Evolutionary conservation across 805 yeast genomes (phyloP).

Genomic region (Torulaspora delbrueckii): DNA sequence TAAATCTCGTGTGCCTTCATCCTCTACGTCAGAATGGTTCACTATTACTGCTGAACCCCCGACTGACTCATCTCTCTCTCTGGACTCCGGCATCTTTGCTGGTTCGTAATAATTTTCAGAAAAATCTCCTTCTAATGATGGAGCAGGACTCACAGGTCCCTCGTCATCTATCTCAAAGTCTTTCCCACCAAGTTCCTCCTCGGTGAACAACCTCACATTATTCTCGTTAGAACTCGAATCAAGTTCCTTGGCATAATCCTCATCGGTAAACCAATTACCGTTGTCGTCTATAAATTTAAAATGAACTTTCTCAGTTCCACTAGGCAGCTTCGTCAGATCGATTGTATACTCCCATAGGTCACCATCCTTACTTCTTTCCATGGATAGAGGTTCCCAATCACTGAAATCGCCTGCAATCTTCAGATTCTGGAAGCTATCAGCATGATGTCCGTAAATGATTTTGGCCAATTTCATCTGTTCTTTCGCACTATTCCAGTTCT

Average conservation of each 20-base stretch:
- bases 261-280: slow-evolving; percentile 31
- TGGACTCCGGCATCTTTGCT: background rate
- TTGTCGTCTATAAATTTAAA: slow-evolving; percentile 31
- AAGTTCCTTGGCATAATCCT: slow-evolving; percentile 30
- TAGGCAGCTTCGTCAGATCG: slow-evolving; percentile 19
- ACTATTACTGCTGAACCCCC: slow-evolving; percentile 15
- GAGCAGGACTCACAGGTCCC: slow-evolving; percentile 32
- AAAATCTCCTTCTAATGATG: slow-evolving; percentile 14
- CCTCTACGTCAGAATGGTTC: slow-evolving; percentile 19
- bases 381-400: slow-evolving; percentile 30
- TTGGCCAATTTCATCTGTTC: slow-evolving; percentile 5
- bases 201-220: slow-evolving; percentile 30
- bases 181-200: background rate
- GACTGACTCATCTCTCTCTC: slow-evolving; percentile 8
- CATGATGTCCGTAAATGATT: slow-evolving; percentile 18
- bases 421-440: slow-evolving; percentile 21
- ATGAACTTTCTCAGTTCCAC: slow-evolving; percentile 17
- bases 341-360: slow-evolving; percentile 28
- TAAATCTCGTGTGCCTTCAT: slow-evolving; percentile 7
- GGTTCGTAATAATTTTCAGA: background rate
- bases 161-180: slow-evolving; percentile 8
- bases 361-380: slow-evolving; percentile 15
- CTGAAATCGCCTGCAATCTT: slow-evolving; percentile 39
- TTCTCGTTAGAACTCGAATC: slow-evolving; percentile 38
- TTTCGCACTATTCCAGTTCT: background rate